Conservation (phyloP, 768 basidiomycete species). For the Suillus decipiens region DNA sequence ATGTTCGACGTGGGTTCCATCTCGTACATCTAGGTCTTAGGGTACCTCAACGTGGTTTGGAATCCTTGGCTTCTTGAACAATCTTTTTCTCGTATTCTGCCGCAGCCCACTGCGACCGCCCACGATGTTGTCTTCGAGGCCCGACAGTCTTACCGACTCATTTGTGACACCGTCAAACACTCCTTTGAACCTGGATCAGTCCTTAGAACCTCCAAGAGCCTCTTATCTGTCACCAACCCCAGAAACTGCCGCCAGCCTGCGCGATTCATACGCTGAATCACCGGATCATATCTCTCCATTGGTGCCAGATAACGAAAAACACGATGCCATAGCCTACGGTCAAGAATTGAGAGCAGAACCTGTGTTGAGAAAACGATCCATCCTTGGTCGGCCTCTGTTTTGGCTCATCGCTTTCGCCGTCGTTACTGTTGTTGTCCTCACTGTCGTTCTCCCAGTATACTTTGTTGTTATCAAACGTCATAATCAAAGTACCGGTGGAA, state of each 20-base stretch:
- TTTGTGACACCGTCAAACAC: constrained; percentile 14
- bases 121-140: constrained; percentile 20
- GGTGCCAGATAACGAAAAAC: constrained; percentile 23
- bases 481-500: constrained; percentile 12
- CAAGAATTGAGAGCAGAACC: constrained; percentile 4
- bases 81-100: background rate
- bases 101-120: too few relatives aligned
- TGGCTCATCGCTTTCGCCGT: constrained; percentile 33
- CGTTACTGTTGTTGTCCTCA: constrained; percentile 30
- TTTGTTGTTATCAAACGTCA: constrained; percentile 30
- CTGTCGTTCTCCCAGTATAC: constrained; percentile 46
- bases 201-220: constrained; percentile 24
- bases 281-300: constrained; percentile 27
- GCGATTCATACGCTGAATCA: constrained; percentile 24
- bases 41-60: too few relatives aligned
- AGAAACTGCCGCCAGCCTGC: constrained; percentile 22
- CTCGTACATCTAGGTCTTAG: too few relatives aligned
- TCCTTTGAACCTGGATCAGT: constrained; percentile 11
- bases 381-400: constrained; percentile 24
- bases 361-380: constrained; percentile 19
- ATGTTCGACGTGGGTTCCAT: background rate
- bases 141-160: constrained; percentile 22
- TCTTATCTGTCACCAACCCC: constrained; percentile 28
- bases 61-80: background rate
- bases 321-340: constrained; percentile 12